A percentile compares a stretch with the other conserved stretches of the same genome.
phyloP scores from a whole-genome alignment of 83 land plant species.

The Diphasiastrum complanatum region DNA sequence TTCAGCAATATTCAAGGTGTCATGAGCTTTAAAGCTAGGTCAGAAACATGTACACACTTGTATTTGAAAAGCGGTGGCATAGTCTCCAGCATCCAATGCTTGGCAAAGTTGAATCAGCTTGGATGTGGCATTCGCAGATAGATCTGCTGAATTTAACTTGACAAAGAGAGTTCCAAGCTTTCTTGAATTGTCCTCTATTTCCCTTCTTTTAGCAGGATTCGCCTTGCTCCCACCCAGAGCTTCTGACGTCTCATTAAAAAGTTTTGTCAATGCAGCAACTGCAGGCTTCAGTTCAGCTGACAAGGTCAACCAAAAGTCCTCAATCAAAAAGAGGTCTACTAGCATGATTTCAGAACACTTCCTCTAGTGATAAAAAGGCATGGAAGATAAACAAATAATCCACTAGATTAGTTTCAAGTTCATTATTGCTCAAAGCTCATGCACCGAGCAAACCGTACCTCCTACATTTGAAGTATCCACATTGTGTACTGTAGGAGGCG shows the following conservation, averaged over 20 bases:
- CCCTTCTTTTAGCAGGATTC: slow-evolving; percentile 64
- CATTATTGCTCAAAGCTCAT: no score
- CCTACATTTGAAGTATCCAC: slow-evolving; percentile 90
- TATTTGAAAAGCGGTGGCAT: slow-evolving; percentile 62
- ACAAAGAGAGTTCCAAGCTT: slow-evolving; percentile 83
- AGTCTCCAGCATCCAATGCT: slow-evolving; percentile 67
- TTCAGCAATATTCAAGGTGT: background rate
- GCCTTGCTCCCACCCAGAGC: slow-evolving; percentile 76
- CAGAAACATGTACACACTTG: slow-evolving; percentile 44
- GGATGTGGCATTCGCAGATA: slow-evolving; percentile 74
- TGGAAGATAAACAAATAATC: no score
- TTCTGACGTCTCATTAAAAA: slow-evolving; percentile 78
- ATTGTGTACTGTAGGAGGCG: slow-evolving; percentile 81
- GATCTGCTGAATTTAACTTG: slow-evolving; percentile 75
- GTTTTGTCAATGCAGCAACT: slow-evolving; percentile 57
- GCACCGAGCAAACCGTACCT: slow-evolving; percentile 58
- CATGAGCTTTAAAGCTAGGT: background rate
- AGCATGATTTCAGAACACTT: background rate
- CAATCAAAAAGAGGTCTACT: background rate
- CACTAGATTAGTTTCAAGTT: slow-evolving; percentile 9
- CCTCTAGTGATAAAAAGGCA: no score
- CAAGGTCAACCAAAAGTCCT: slow-evolving; percentile 1
- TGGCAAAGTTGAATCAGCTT: slow-evolving; percentile 84
- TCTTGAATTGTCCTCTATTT: slow-evolving; percentile 89
- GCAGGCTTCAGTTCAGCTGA: slow-evolving; percentile 85